These are phyloP conservation scores for Arthrinium phaeospermum DNA, from an alignment of 2,329 filamentous ascomycete species.

Conservation along the genomic window DNA sequence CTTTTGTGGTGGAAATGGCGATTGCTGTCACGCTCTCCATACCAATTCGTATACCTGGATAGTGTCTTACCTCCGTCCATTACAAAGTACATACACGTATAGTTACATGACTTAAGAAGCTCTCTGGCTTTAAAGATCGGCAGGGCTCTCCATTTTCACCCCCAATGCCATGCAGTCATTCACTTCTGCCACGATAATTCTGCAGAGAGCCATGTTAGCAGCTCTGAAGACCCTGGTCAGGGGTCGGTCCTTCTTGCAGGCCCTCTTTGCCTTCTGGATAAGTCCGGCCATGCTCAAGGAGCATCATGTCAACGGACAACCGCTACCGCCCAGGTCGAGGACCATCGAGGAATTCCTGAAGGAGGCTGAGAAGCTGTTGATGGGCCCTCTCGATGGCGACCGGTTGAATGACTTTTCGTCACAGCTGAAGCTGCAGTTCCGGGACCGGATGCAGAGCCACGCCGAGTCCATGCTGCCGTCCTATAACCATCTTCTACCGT, in stretches of 20 bases:
- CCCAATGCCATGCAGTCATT: conserved; percentile 54
- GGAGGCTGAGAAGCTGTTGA: conserved; percentile 59
- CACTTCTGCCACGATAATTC: conserved; percentile 62
- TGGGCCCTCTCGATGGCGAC: conserved; percentile 53
- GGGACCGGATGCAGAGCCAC: conserved; percentile 56
- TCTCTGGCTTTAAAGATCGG: not conserved
- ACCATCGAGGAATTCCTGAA: conserved; percentile 58
- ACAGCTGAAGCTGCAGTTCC: conserved; percentile 60
- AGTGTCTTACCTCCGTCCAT: conserved; percentile 5
- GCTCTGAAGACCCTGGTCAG: conserved; percentile 63
- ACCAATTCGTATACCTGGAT: conserved; percentile 3
- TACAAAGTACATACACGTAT: not conserved
- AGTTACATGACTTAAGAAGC: not conserved
- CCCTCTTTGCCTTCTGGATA: conserved; percentile 61
- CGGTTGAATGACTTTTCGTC: conserved; percentile 53
- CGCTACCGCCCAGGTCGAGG: conserved; percentile 16
- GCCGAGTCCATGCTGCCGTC: conserved; percentile 68
- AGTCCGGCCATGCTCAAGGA: conserved; percentile 45
- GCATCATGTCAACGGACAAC: conserved; percentile 28
- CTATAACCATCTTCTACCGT: conserved; percentile 68
- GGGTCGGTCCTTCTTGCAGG: conserved; percentile 64
- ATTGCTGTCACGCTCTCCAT: conserved; percentile 8
- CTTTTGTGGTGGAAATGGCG: conserved; percentile 10
- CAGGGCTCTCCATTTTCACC: conserved; percentile 13
- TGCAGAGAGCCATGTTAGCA: conserved; percentile 60